A percentile compares a stretch with the other conserved stretches of the same genome.
phyloP scores from a whole-genome alignment of 352 stramenopile genomes.

The Phytophthora crassamura region DNA sequence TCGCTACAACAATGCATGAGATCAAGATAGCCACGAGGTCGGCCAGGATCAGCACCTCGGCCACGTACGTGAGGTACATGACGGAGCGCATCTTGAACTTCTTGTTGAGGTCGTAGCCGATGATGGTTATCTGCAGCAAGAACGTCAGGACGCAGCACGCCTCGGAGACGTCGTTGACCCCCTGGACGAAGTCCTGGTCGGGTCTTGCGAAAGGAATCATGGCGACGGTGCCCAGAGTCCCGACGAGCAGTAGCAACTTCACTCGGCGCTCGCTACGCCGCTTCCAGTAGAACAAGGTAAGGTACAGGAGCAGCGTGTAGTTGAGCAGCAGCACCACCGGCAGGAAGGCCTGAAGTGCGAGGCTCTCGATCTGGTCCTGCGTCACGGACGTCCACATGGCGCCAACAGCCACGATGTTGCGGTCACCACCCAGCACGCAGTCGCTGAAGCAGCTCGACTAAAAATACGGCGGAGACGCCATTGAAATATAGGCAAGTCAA shows the following conservation, averaged over 20 bases:
- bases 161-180: constrained; percentile 48
- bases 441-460: not conserved
- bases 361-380: constrained; percentile 25
- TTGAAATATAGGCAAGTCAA: not conserved
- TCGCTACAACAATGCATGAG: constrained; percentile 14
- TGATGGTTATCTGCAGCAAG: constrained; percentile 52
- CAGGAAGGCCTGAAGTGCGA: constrained; percentile 29
- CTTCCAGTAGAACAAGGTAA: constrained; percentile 38
- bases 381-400: constrained; percentile 32
- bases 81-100: constrained; percentile 46
- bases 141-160: constrained; percentile 44
- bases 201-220: constrained; percentile 36
- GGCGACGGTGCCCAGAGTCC: constrained; percentile 25
- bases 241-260: constrained; percentile 30
- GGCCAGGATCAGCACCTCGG: constrained; percentile 34
- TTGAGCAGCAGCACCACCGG: constrained; percentile 50
- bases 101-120: constrained; percentile 42
- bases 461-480: constrained; percentile 2
- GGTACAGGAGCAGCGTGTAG: constrained; percentile 52
- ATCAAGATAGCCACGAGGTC: constrained; percentile 25
- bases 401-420: too few relatives aligned
- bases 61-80: constrained; percentile 34
- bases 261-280: constrained; percentile 24
- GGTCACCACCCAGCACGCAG: too few relatives aligned
- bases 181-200: constrained; percentile 24